phyloP scores from a whole-genome alignment of 371 early-diverging fungal genomes.

The Ecytonucleospora hepatopenaei region DNA sequence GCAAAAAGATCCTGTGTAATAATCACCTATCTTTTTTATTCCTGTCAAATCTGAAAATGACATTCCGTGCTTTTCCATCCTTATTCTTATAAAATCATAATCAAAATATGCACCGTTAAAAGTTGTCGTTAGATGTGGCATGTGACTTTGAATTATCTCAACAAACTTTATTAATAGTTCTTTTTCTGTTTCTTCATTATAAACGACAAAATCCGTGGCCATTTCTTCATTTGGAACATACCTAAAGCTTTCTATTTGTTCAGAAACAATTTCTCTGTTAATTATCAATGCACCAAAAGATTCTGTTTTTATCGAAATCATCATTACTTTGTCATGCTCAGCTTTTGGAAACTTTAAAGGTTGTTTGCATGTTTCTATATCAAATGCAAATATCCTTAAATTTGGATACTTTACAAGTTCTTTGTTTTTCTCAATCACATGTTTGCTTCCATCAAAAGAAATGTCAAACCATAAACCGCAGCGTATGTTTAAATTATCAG shows the following conservation, averaged over 20 bases:
- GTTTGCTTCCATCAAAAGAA: slow-evolving; percentile 39
- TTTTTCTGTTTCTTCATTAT: slow-evolving; percentile 79
- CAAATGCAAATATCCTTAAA: slow-evolving; percentile 84
- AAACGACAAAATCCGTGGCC: slow-evolving; percentile 81
- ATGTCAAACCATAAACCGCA: slow-evolving; percentile 53
- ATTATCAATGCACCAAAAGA: slow-evolving; percentile 79
- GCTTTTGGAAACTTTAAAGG: slow-evolving; percentile 95
- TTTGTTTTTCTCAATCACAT: slow-evolving; percentile 14
- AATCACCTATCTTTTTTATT: slow-evolving; percentile 63
- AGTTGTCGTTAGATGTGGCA: slow-evolving; percentile 82
- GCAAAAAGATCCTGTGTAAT: slow-evolving; percentile 60
- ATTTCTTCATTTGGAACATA: slow-evolving; percentile 85
- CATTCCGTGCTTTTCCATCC: slow-evolving; percentile 54
- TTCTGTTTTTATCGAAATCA: slow-evolving; percentile 71
- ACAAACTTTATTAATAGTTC: slow-evolving; percentile 72
- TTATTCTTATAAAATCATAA: slow-evolving; percentile 87
- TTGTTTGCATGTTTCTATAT: slow-evolving; percentile 93
- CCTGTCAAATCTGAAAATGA: slow-evolving; percentile 64
- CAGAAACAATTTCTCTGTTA: slow-evolving; percentile 81
- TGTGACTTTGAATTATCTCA: slow-evolving; percentile 69
- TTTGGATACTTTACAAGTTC: slow-evolving; percentile 64
- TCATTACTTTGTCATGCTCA: slow-evolving; percentile 80
- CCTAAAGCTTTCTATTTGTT: slow-evolving; percentile 90
- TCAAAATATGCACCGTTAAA: slow-evolving; percentile 99
- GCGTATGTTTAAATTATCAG: slow-evolving; percentile 33